These are phyloP conservation scores for Alternaria longipes DNA, from an alignment of 2,329 filamentous ascomycete species.

Conservation along the genomic window DNA sequence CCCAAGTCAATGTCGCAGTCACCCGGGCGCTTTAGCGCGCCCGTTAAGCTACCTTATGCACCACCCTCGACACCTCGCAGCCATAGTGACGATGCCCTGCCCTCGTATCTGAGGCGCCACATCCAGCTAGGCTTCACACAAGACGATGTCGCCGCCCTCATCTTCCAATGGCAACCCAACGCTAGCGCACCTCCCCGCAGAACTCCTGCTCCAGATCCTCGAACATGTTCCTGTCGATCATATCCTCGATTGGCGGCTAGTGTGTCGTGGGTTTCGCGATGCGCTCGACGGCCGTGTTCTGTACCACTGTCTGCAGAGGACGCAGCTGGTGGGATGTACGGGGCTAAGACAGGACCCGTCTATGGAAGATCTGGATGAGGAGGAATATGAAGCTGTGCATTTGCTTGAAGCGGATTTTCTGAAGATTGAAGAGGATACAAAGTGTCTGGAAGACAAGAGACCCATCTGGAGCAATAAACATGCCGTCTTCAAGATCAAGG, in stretches of 20 bases:
- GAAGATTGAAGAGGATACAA: conserved; percentile 4
- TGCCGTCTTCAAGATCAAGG: conserved; percentile 37
- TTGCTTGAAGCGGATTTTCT: conserved; percentile 27
- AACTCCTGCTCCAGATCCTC: conserved; percentile 40
- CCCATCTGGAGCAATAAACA: conserved; percentile 28
- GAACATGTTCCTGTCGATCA: conserved; percentile 39
- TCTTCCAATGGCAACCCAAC: conserved; percentile 14
- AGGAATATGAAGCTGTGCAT: conserved; percentile 27
- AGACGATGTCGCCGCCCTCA: conserved; percentile 39
- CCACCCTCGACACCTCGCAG: neutral
- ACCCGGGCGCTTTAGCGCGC: conserved; percentile 1
- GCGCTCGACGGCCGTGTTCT: conserved; percentile 42
- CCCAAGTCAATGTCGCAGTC: conserved; percentile 9
- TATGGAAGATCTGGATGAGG: conserved; percentile 17
- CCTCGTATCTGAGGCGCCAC: conserved; percentile 35
- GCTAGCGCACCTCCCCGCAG: conserved; percentile 40
- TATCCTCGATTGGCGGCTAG: conserved; percentile 39
- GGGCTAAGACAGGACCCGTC: conserved; percentile 10
- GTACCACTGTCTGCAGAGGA: conserved; percentile 33
- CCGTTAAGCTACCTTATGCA: neutral
- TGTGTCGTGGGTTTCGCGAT: conserved; percentile 44
- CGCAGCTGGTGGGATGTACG: conserved; percentile 35
- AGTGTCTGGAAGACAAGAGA: neutral
- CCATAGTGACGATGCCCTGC: conserved; percentile 14
- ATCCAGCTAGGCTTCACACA: conserved; percentile 36